Evolutionary conservation across 1,139 yeast genomes (phyloP), one percentile per base, ranked within the genome.

Genomic region (Petasospora rhodanensis): DNA sequence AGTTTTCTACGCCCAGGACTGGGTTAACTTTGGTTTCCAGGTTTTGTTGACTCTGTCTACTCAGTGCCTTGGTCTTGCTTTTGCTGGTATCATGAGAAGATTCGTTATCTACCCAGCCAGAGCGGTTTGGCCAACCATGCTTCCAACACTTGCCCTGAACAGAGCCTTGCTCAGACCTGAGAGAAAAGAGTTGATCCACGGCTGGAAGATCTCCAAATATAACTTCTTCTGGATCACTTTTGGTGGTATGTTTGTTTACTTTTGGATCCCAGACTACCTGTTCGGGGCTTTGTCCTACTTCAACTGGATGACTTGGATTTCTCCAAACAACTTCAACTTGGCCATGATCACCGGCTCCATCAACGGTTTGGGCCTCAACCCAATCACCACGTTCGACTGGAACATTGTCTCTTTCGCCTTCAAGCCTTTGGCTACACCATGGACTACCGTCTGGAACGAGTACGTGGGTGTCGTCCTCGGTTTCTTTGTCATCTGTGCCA

Each of bases 361-460:
- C 10, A 37, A 49, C 15, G 83, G 83, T 13, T 50, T 76, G 11
- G 82, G 82, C 2, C 45, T 75, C 31, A 74, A 75, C 46, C 83
- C 82, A 11, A 46, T 69, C 32, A 54, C 77, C 1, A 46, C 73
- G 39, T 70, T 75, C 46, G 80, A 70, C 47, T 73, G 76, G 75
- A 69, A 68, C 43, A 54, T 72, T 31, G 59, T 73, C 3, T 14
- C 31, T 10, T 74, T 71, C 56, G 59, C 74, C 40, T 76, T 79
- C 12, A 71, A 81, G 17, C 85, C 89, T 9, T 66, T 81, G 49
- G 68, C 78, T 45, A 81, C 85, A 7, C 87, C 89, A 19, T 73
- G 77, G 31, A 62, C 71, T 33, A 71, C 79, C 14, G 59, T 73
- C 36, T 62, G 68, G 22, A 76, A 79, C 45, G 66, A 73, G 40